Evolutionary conservation across 305 asterid genomes (phyloP), one percentile per base, ranked within the genome.

Genomic region (Lippia alba): DNA sequence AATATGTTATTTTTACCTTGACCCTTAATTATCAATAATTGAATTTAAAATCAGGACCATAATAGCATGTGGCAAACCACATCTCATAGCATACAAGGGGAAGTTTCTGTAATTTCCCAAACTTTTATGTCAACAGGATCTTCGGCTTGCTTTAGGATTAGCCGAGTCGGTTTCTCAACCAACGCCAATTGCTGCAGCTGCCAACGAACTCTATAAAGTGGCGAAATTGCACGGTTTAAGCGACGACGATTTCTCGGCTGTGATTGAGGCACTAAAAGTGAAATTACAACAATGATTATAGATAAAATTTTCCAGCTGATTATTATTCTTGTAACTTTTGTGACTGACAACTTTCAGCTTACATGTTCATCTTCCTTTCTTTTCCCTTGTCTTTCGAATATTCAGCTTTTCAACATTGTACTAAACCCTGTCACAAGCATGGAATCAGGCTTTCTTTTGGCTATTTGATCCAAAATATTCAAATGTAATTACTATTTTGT

Each of bases 101-200:
- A 24, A 24, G 30, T 24, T 24, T 24, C 30, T 24, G 30, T 24
- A 24, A 24, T 24, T 24, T 24, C 30, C 30, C 2, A 24, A 24
- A 24, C 30, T 44, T 53, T 57, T 5, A 19, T 50, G 20, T 39
- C 41, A 18, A 60, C 54, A 93, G 98, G 98, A 91, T 76, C 96
- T 91, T 58, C 87, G 98, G 55, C 98, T 93, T 19, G 97, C 96
- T 61, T 77, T 89, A 45, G 96, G 94, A 30, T 65, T 93, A 70
- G 97, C 97, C 6, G 97, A 93, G 63, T 87, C 92, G 12, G 96
- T 93, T 49, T 87, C 96, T 45, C 97, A 91, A 75, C 77, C 97
- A 12, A 93, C 89, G 46, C 97, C 97, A 15, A 79, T 93, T 64
- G 96, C 98, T 33, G 97, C 97, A 40, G 97, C 96, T 56, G 83